Percentiles rank a stretch among this genome's conserved stretches.
phyloP scores from a whole-genome alignment of 306 rosid genomes.

The Fagus sylvatica region DNA sequence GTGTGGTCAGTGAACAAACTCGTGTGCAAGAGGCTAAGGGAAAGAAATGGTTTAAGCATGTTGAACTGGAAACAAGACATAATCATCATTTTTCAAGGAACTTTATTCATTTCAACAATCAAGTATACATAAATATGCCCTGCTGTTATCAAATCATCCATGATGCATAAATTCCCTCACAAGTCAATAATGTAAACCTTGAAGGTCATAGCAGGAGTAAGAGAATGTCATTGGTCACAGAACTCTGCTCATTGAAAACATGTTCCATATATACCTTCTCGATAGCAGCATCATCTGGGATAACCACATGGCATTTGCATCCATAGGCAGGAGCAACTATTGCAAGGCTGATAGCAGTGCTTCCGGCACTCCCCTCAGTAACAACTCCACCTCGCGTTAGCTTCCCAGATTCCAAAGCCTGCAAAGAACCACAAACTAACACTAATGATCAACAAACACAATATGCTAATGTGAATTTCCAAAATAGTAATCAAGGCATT shows the following conservation, averaged over 20 bases:
- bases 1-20: background rate
- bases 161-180: background rate
- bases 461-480: too few species aligned
- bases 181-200: background rate
- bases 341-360: conserved; percentile 93
- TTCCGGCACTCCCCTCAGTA: conserved; percentile 95
- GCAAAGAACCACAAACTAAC: conserved; percentile 15
- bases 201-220: background rate
- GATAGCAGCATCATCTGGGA: conserved; percentile 92
- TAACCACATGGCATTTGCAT: conserved; percentile 85
- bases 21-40: background rate
- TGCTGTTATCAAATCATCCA: background rate
- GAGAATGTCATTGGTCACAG: background rate
- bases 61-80: background rate
- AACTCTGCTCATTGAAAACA: conserved; percentile 7
- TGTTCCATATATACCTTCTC: conserved; percentile 60
- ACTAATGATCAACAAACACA: too few species aligned
- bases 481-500: too few species aligned
- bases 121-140: background rate
- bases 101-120: background rate
- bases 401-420: conserved; percentile 81
- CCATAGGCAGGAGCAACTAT: conserved; percentile 94
- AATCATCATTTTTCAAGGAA: background rate
- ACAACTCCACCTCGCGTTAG: conserved; percentile 74
- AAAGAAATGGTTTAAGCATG: background rate